These are phyloP conservation scores for Macadamia integrifolia DNA, from an alignment of 164 flowering plant genomes.

Conservation along the genomic window DNA sequence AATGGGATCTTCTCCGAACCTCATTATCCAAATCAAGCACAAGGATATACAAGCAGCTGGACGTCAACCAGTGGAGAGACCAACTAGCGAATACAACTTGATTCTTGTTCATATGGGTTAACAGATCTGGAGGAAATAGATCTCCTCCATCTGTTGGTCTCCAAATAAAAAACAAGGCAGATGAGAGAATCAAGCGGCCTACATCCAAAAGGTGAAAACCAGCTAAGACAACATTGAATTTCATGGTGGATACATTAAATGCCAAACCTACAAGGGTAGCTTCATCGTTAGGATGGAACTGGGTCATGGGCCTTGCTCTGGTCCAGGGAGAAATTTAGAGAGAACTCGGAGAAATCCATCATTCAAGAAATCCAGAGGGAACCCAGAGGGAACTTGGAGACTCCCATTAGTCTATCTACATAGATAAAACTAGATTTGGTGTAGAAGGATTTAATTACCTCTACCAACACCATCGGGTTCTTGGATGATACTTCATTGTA, in stretches of 20 bases:
- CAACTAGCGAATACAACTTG: slow-evolving; percentile 70
- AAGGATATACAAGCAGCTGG: slow-evolving; percentile 45
- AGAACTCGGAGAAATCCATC: slow-evolving; percentile 45
- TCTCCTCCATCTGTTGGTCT: slow-evolving; percentile 66
- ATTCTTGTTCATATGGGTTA: slow-evolving; percentile 74
- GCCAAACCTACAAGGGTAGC: slow-evolving; percentile 84
- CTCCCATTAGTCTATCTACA: slow-evolving; percentile 57
- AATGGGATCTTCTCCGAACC: slow-evolving; percentile 64
- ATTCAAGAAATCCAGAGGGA: slow-evolving; percentile 61
- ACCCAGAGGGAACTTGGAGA: slow-evolving; percentile 27
- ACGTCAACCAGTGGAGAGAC: slow-evolving; percentile 74
- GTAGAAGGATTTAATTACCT: slow-evolving; percentile 44
- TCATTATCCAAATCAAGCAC: slow-evolving; percentile 62
- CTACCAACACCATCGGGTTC: slow-evolving; percentile 60
- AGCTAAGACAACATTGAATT: slow-evolving; percentile 72
- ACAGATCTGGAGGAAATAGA: slow-evolving; percentile 55
- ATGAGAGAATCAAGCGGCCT: slow-evolving; percentile 59
- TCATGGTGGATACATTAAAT: slow-evolving; percentile 29
- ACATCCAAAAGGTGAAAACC: slow-evolving; percentile 74
- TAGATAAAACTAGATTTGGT: slow-evolving; percentile 48
- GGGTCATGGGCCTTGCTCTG: slow-evolving; percentile 61
- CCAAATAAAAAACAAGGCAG: slow-evolving; percentile 73
- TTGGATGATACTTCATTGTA: slow-evolving; percentile 49
- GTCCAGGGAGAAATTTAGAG: slow-evolving; percentile 28
- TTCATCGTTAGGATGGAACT: slow-evolving; percentile 82